Conservation (phyloP, 176 grass and related monocot species). For the Bothriochloa decipiens region DNA sequence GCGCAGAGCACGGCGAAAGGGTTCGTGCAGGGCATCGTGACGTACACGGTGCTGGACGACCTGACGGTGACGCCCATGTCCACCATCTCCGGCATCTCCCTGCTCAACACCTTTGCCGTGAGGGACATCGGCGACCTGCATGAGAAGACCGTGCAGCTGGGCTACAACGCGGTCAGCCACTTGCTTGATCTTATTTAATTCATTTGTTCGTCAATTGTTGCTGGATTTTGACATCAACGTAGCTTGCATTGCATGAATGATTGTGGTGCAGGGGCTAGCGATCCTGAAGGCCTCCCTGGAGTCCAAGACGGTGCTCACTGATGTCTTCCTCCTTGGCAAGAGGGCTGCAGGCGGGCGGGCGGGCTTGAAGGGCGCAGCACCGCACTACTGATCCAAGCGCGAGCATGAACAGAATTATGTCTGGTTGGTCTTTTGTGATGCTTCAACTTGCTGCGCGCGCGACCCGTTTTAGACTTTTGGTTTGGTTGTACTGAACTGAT, state of each 20-base stretch:
- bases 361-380: no score
- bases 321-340: slow-evolving; percentile 15
- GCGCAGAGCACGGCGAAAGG: neutral
- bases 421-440: no score
- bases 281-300: slow-evolving; percentile 46
- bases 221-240: no score
- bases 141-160: slow-evolving; percentile 43
- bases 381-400: no score
- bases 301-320: slow-evolving; percentile 53
- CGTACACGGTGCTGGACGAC: slow-evolving; percentile 47
- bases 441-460: no score
- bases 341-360: no score
- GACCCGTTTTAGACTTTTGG: no score
- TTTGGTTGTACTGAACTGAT: no score
- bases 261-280: slow-evolving; percentile 31
- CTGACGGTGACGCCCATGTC: slow-evolving; percentile 42
- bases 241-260: no score
- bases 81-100: slow-evolving; percentile 35
- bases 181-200: neutral
- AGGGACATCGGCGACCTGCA: slow-evolving; percentile 7
- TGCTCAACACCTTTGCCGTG: slow-evolving; percentile 32
- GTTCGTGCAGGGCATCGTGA: slow-evolving; percentile 44
- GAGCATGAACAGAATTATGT: no score
- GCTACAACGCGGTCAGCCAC: neutral
- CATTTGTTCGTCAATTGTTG: no score